phyloP scores from a whole-genome alignment of 179 eudicot genomes.

The Actinidia polygama region DNA sequence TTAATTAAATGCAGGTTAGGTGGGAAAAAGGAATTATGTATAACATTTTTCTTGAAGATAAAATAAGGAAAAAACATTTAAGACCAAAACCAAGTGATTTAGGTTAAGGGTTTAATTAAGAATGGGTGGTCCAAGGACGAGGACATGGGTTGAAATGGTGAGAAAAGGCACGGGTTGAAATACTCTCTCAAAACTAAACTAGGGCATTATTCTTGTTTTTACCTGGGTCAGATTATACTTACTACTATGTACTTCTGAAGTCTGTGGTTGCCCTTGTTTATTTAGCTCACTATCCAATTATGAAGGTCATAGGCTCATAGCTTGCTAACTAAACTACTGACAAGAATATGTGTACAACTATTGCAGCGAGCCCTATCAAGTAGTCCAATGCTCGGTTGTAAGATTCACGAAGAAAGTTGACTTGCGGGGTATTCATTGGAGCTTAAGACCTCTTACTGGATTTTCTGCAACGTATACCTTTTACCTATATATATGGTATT shows the following conservation, averaged over 20 bases:
- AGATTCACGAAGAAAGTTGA: background rate
- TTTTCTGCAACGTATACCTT: no score
- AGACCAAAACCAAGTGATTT: background rate
- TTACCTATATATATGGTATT: no score
- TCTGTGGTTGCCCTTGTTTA: background rate
- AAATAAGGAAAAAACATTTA: no score
- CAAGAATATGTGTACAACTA: background rate
- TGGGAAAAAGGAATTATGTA: background rate
- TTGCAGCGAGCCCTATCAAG: slow-evolving; percentile 16
- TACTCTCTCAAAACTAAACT: background rate
- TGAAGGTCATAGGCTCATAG: background rate
- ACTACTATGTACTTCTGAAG: background rate
- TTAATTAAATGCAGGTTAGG: no score
- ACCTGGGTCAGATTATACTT: background rate
- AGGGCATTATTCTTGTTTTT: background rate
- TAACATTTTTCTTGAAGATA: no score
- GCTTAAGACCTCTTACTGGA: no score
- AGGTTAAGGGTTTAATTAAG: background rate
- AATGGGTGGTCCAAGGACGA: background rate
- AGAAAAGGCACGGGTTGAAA: background rate
- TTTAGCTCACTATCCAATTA: background rate
- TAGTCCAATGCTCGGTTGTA: slow-evolving; percentile 9
- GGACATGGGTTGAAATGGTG: background rate
- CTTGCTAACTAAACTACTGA: background rate
- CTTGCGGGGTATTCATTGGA: background rate